These are phyloP conservation scores for Chloris gayana DNA, from an alignment of 176 grass and related monocot species.

Conservation along the genomic window DNA sequence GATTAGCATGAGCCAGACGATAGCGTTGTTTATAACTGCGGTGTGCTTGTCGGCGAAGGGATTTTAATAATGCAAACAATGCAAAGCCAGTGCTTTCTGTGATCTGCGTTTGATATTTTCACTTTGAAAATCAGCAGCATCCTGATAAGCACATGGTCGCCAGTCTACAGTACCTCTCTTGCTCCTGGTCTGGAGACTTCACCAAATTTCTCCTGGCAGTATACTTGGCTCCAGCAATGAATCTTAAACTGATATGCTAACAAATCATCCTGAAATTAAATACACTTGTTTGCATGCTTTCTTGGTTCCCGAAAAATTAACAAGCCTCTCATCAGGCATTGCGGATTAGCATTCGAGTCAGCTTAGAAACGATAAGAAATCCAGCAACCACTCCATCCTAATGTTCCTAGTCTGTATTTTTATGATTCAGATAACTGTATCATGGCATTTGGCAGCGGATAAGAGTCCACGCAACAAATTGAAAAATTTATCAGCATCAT, in stretches of 20 bases:
- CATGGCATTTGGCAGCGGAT: not conserved
- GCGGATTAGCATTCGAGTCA: not conserved
- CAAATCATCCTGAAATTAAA: not conserved
- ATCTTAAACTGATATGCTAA: not conserved
- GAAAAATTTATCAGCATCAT: not conserved
- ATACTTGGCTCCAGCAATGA: not conserved
- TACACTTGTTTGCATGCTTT: not conserved
- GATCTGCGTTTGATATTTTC: slow-evolving; percentile 34
- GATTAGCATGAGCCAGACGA: slow-evolving; percentile 30
- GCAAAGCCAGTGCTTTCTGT: not conserved
- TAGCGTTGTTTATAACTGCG: slow-evolving; percentile 3
- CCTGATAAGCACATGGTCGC: slow-evolving; percentile 17
- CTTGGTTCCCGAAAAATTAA: not conserved
- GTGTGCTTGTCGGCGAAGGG: slow-evolving; percentile 33
- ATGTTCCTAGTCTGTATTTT: not conserved
- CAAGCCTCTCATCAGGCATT: not conserved
- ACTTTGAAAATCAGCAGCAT: slow-evolving; percentile 3
- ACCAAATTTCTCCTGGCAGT: not conserved
- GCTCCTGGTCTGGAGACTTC: not conserved
- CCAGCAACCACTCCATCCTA: not conserved
- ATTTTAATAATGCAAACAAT: slow-evolving; percentile 1
- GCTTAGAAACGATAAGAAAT: not conserved
- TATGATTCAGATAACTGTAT: not conserved
- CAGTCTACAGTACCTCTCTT: not conserved
- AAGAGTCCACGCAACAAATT: not conserved